Evolutionary conservation across 2,329 filamentous ascomycete genomes (phyloP).

Genomic region (Scedosporium apiospermum): DNA sequence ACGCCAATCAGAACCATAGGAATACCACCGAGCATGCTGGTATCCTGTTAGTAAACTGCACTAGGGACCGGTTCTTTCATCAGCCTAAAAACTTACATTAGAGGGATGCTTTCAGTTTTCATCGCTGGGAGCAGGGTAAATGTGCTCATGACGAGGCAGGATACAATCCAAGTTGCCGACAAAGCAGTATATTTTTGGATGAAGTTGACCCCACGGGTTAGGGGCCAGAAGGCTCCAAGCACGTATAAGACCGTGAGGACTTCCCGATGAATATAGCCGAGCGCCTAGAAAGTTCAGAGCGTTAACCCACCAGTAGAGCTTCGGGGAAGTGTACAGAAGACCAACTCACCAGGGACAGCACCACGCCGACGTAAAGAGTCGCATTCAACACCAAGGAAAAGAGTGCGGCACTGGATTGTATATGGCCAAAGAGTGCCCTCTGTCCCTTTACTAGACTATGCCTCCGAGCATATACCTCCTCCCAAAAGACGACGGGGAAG

Average conservation of each 20-base stretch:
- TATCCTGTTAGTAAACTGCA: slow-evolving; percentile 34
- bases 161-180: slow-evolving; percentile 61
- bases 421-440: slow-evolving; percentile 58
- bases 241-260: slow-evolving; percentile 76
- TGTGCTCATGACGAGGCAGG: slow-evolving; percentile 74
- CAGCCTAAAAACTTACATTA: slow-evolving; percentile 74
- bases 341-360: slow-evolving; percentile 63
- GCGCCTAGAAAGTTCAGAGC: slow-evolving; percentile 45
- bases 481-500: slow-evolving; percentile 94
- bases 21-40: slow-evolving; percentile 61
- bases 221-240: slow-evolving; percentile 68
- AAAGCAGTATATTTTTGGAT: slow-evolving; percentile 55
- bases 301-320: background rate
- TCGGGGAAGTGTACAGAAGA: background rate
- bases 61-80: slow-evolving; percentile 66
- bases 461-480: slow-evolving; percentile 78
- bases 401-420: slow-evolving; percentile 49
- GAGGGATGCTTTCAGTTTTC: slow-evolving; percentile 66
- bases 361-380: slow-evolving; percentile 59
- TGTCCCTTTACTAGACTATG: slow-evolving; percentile 58
- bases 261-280: slow-evolving; percentile 86
- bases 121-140: slow-evolving; percentile 85
- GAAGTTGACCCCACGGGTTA: slow-evolving; percentile 64
- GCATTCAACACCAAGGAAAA: slow-evolving; percentile 54
- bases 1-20: slow-evolving; percentile 71